Evolutionary conservation across 1,284 basidiomycete genomes (phyloP), one percentile per base, ranked within the genome.

Genomic region (Microbotryum lychnidis-dioicae): DNA sequence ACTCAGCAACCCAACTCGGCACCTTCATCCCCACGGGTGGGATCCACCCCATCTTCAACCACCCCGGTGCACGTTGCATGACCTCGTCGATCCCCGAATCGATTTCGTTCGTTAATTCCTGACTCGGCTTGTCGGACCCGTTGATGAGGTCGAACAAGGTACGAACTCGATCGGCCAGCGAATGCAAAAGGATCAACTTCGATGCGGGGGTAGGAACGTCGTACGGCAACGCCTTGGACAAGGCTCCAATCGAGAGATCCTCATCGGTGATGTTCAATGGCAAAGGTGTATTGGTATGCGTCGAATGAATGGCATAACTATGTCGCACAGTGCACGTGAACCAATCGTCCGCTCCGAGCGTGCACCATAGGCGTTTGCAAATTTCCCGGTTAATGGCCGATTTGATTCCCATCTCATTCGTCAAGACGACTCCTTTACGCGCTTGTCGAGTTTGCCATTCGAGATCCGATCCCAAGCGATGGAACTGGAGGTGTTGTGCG

Each of bases 321-420:
- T 61, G 58, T 2, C 67, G 59, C 47, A 58, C 55, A 7, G 61
- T 57, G 21, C 58, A 57, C 4, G 51, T 37, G 56, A 60, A 50
- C 64, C 66, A 68, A 29, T 68, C 66, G 25, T 68, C 66, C 57
- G 47, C 58, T 14, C 53, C 31, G 2, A 69, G 37, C 7, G 57
- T 54, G 21, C 61, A 66, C 64, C 64, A 69, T n/a, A 69, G 29
- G 18, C 67, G 50, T 25, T 69, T 69, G 21, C 64, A 50, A 2
- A 69, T 29, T 53, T 69, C 67, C 18, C 67, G 49, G 45, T 66
- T 59, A n/a, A 69, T 60, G 20, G 66, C 14, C 2, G 57, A 57
- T 44, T 69, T 64, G 54, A 64, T 53, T 5, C 58, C 64, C 21
- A 33, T 33, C n/a, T 53, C 52, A 37, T 58, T 65, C 47, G 45